Percentiles rank a stretch among this genome's conserved stretches.
phyloP scores from a whole-genome alignment of 768 basidiomycete genomes.

The Panaeolus cyanescens region DNA sequence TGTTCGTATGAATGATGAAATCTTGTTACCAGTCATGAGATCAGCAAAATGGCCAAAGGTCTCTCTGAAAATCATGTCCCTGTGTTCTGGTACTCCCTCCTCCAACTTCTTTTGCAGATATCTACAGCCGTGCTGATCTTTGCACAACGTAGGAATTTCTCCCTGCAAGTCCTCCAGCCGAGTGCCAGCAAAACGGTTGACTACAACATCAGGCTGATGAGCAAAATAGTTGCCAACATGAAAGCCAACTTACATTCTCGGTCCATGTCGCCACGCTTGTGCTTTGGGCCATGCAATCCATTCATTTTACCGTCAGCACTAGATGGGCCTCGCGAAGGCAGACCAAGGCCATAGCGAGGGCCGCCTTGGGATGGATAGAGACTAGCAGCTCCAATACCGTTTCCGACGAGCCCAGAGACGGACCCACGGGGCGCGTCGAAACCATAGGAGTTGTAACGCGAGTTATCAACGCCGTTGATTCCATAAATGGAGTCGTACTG shows the following conservation, averaged over 20 bases:
- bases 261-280: conserved; percentile 92
- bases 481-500: conserved; percentile 65
- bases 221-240: background rate
- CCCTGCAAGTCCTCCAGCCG: conserved; percentile 94
- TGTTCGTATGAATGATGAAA: conserved; percentile 7
- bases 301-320: conserved; percentile 79
- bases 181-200: conserved; percentile 96
- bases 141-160: conserved; percentile 92
- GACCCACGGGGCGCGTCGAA: conserved; percentile 50
- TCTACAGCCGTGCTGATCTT: conserved; percentile 98
- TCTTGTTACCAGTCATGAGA: conserved; percentile 83
- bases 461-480: conserved; percentile 50
- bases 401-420: conserved; percentile 28
- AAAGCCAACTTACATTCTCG: conserved; percentile 62
- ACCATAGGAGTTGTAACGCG: conserved; percentile 59
- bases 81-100: conserved; percentile 92
- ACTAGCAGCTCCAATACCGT: conserved; percentile 67
- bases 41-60: conserved; percentile 98
- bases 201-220: conserved; percentile 37
- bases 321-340: conserved; percentile 51
- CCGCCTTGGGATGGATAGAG: conserved; percentile 73
- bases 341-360: conserved; percentile 72
- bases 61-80: conserved; percentile 99
- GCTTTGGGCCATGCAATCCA: conserved; percentile 89
- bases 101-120: conserved; percentile 99